Percentiles rank a stretch among this genome's conserved stretches.
Conservation (phyloP, 2,329 filamentous ascomycete genomes). For the Beauveria bassiana region DNA sequence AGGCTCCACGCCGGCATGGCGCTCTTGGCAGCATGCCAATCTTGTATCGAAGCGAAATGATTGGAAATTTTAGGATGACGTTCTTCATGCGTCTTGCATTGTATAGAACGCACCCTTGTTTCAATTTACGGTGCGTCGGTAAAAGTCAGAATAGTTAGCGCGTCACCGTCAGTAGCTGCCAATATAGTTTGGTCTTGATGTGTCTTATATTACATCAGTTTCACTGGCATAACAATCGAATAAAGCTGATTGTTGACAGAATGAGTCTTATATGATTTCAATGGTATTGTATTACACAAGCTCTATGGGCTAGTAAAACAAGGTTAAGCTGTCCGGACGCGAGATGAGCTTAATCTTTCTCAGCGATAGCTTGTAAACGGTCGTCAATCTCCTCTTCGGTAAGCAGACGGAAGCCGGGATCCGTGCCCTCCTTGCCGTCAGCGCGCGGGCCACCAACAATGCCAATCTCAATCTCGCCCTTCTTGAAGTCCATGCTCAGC, state of each 20-base stretch:
- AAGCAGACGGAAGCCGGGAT: slow-evolving; percentile 74
- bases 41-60: not conserved
- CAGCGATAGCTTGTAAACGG: slow-evolving; percentile 91
- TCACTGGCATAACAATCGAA: too few relatives aligned
- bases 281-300: slow-evolving; percentile 8
- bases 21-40: not conserved
- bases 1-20: not conserved
- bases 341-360: slow-evolving; percentile 73
- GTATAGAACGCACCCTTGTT: not conserved
- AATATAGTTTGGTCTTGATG: not conserved
- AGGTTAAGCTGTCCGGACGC: not conserved
- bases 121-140: too few relatives aligned
- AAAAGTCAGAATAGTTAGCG: too few relatives aligned
- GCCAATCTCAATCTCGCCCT: slow-evolving; percentile 95
- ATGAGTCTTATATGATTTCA: not conserved
- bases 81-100: not conserved
- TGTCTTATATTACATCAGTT: too few relatives aligned
- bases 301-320: slow-evolving; percentile 5
- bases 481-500: slow-evolving; percentile 98
- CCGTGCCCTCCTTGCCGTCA: slow-evolving; percentile 77
- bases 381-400: slow-evolving; percentile 98
- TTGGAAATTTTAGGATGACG: not conserved
- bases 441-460: slow-evolving; percentile 82
- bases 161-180: not conserved
- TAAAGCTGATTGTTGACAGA: too few relatives aligned